Base-by-base conservation (phyloP, 768 basidiomycete genomes). In the Auricularia heimuer region DNA sequence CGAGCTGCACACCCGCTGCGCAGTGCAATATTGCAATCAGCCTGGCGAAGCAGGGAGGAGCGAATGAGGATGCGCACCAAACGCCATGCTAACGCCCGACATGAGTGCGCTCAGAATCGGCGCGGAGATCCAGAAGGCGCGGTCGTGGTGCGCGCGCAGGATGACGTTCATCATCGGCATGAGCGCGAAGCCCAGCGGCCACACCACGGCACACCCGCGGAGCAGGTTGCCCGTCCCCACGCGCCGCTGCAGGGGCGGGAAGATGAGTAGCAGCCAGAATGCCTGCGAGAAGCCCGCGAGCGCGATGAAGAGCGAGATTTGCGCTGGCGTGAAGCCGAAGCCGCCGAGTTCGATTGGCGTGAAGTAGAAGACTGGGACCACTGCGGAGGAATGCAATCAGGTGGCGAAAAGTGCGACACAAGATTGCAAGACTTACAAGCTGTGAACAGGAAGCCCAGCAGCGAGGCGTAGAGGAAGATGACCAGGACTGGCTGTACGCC, bases 271-370 rank as follows among this genome's bases (percentile, higher is more conserved):
- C 0, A 64, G 64, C 64, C 64, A 64, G 14, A 64, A 29, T 35
- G 64, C 73, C 56, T 80, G 80, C 60, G 79, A 71, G 4, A 72
- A 51, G 12, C 78, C 77, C 56, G 79, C 75, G 45, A 70, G 6
- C 0, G 76, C 75, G 14, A 81, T 70, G 66, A 74, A 75, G 3
- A 71, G 6, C 2, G 79, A 79, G 54, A 81, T 81, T n/a, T 68
- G 69, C 3, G 76, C 73, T 0, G 78, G 75, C 1, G 70, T 69
- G 54, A 77, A 68, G 11, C 73, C 71, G 8, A 80, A 74, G 3
- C 80, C 80, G 0, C 81, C 78, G 6, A 73, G 72, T 39, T 71
- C 70, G 62, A 75, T 67, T 0, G 78, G 78, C 2, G 78, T 78
- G n/a, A 76, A 71, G 62, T 72, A 74, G 68, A 78, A 79, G 0